Base-by-base conservation (phyloP, 371 early-diverging fungal species). In the Dinochytrium kinnereticum region DNA sequence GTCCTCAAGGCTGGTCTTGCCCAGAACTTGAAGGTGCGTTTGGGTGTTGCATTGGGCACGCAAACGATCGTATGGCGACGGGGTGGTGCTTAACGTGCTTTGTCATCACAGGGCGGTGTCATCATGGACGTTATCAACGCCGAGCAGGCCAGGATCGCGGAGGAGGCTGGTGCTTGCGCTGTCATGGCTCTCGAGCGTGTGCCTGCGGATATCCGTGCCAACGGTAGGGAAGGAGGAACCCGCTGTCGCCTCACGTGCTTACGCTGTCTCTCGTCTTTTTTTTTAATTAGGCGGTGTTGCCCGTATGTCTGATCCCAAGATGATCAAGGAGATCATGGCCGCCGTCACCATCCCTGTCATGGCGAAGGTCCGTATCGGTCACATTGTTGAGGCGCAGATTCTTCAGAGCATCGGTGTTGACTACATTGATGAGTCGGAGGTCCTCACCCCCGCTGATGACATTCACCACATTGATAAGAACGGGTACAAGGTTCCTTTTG, bases 281-380 rank as follows among this genome's bases (percentile, higher is more conserved):
- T n/a, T n/a, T 19, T 44, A 19, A 13, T 24, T 49, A 93, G 93
- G 95, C 80, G 98, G 97, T 77, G 97, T 98, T 69, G 93, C 98
- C 24, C 95, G 44, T 78, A 98, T 98, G 98, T 95, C 96, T 38
- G 98, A 97, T 86, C 98, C 98, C 77, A 85, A 90, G 82, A 95
- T 97, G 94, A 98, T 98, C 89, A 93, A 91, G 84, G 95, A 94
- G 80, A 98, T 98, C 84, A 92, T 91, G 74, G 91, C 83, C 40
- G 96, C 97, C 40, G 98, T 98, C 70, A 93, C 96, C 37, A 96
- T 98, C 82, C 98, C 98, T n/a, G 97, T 98, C 74, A 97, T 98
- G 97, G 98, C 97, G 83, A 97, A 97, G 88, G 95, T 93, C 84
- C 93, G 98, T 78, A 97, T 98, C 76, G 98, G 98, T 68, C 98